Evolutionary conservation across 1,139 yeast genomes (phyloP).

Genomic region (Suhomyces bribrorum): DNA sequence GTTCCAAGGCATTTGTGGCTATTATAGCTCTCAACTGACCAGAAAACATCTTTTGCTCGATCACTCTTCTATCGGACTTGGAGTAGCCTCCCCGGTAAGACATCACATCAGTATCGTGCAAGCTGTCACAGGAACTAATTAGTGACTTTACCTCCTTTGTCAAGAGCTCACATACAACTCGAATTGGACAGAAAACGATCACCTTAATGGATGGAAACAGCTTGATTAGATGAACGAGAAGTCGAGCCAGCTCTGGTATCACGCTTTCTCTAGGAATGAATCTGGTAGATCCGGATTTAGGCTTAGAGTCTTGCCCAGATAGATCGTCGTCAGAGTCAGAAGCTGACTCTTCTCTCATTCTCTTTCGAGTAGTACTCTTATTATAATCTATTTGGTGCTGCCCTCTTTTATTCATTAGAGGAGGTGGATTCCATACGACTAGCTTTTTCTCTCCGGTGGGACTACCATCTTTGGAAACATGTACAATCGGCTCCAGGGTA

Average conservation of each 20-base stretch:
- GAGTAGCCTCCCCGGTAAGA: conserved; percentile 96
- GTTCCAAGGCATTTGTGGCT: conserved; percentile 92
- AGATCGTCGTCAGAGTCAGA: background rate
- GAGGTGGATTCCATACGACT: conserved; percentile 81
- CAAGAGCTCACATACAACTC: conserved; percentile 81
- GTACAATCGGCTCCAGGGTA: conserved; percentile 42
- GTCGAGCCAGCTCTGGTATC: conserved; percentile 72
- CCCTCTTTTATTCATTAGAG: conserved; percentile 61
- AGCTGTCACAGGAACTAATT: conserved; percentile 38
- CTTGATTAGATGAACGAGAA: conserved; percentile 62
- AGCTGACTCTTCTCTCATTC: background rate
- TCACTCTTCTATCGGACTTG: conserved; percentile 76
- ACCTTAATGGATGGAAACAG: conserved; percentile 60
- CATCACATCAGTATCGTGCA: conserved; percentile 63
- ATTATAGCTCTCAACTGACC: conserved; percentile 84
- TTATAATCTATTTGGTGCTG: conserved; percentile 5
- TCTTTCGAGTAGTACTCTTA: no score
- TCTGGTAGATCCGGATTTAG: conserved; percentile 10
- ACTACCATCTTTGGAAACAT: conserved; percentile 79
- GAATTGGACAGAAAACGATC: conserved; percentile 85
- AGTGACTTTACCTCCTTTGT: conserved; percentile 75
- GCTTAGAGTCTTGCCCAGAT: no score
- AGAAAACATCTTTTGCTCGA: conserved; percentile 86
- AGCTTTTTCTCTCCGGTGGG: conserved; percentile 77
- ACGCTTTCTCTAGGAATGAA: conserved; percentile 62